Base-by-base conservation (phyloP, 1,139 yeast species). In the Candida frijolesensis region DNA sequence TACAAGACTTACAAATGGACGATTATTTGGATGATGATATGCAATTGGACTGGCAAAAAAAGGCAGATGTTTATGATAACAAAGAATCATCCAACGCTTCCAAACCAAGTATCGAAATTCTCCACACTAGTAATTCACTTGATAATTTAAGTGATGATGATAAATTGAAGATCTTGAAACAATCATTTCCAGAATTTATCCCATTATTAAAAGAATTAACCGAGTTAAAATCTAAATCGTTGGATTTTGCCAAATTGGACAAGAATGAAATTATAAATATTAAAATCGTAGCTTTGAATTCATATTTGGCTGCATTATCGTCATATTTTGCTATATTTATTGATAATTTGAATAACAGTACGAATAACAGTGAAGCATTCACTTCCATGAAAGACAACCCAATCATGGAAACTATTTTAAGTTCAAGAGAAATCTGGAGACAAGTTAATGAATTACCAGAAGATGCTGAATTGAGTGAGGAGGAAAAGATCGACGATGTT, bases 341-440 rank as follows among this genome's bases (percentile, higher is more conserved):
- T 41, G 84, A 83, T 37, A 75, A 81, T 41, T 67, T 86, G 51
- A 73, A 73, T 40, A 43, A 38, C 10, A 37, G 15, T 12, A 38
- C 30, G 7, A 38, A 38, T 18, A 74, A 74, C 40, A 82, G 77
- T 4, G 87, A 84, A 48, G 76, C 78, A 8, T 84, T 85, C 60
- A 54, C 65, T 33, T 76, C 85, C 30, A 83, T 92, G 86, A 90
- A 88, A 60, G 95, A 89, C 51, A 92, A 87, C 59, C 89, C 94
- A 2, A 87, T 92, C 2, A 91, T 92, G 96, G 92, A 89, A 61
- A 80, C 87, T 32, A 86, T 92, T 42, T 74, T 92, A 52, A 84
- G 87, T 50, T 78, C 94, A 2, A 79, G 95, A 58, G 97, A 91
- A 64, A 79, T 88, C n/a, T 92, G 97, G 97, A 80, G 95, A 64